A percentile compares a stretch with the other conserved stretches of the same genome.
These are phyloP conservation scores for Bacidia gigantensis DNA, from an alignment of 495 filamentous ascomycete genomes.

Conservation along the genomic window DNA sequence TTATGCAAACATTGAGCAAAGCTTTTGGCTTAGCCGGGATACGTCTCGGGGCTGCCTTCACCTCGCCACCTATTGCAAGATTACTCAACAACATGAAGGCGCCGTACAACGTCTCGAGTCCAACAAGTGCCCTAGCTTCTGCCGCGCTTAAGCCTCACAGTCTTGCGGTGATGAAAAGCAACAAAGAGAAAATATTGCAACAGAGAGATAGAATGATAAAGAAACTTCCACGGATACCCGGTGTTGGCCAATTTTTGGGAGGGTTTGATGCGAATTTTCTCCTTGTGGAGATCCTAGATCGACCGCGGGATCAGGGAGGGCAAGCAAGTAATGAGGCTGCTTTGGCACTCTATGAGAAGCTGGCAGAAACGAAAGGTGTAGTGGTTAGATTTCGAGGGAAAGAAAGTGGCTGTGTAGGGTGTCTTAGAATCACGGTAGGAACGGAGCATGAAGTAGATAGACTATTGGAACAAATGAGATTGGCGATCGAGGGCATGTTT, in stretches of 20 bases:
- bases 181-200: conserved; percentile 50
- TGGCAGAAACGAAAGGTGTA: conserved; percentile 80
- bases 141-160: conserved; percentile 53
- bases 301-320: conserved; percentile 39
- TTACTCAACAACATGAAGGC: conserved; percentile 87
- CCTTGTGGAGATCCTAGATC: conserved; percentile 71
- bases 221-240: conserved; percentile 61
- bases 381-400: conserved; percentile 89
- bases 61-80: conserved; percentile 51
- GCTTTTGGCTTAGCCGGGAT: conserved; percentile 94
- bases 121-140: conserved; percentile 67
- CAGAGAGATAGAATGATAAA: conserved; percentile 64
- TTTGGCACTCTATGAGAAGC: conserved; percentile 59
- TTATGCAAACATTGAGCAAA: conserved; percentile 96
- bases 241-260: conserved; percentile 70
- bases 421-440: conserved; percentile 82
- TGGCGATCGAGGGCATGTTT: conserved; percentile 40
- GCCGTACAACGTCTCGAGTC: conserved; percentile 84
- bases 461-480: conserved; percentile 54
- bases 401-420: conserved; percentile 78
- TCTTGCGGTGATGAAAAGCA: conserved; percentile 53
- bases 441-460: conserved; percentile 72
- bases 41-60: conserved; percentile 58
- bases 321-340: conserved; percentile 67
- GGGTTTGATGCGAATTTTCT: conserved; percentile 78